These are phyloP conservation scores for Nemania abortiva DNA, from an alignment of 2,329 filamentous ascomycete species.

Conservation along the genomic window DNA sequence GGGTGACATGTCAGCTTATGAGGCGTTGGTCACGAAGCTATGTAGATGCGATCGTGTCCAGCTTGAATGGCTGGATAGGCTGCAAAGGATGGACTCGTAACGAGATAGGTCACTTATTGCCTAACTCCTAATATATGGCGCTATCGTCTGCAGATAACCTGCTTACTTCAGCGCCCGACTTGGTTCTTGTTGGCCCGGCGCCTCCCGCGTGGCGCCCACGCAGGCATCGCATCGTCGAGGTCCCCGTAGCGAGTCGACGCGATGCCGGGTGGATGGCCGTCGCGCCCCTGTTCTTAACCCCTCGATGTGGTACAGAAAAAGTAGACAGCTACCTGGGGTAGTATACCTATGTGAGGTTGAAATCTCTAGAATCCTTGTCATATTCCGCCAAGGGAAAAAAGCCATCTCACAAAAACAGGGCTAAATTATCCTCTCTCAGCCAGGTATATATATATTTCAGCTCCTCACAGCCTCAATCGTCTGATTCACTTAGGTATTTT, in stretches of 20 bases:
- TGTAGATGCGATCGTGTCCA: slow-evolving; percentile 10
- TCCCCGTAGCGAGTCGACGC: slow-evolving; percentile 8
- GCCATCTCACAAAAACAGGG: not conserved
- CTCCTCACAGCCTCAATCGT: slow-evolving; percentile 14
- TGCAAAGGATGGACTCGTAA: not conserved
- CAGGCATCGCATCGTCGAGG: slow-evolving; percentile 1
- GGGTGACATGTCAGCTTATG: slow-evolving; percentile 27
- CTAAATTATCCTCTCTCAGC: not conserved
- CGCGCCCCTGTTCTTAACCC: slow-evolving; percentile 1
- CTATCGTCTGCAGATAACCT: slow-evolving; percentile 16
- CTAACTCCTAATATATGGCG: slow-evolving; percentile 2
- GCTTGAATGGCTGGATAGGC: slow-evolving; percentile 4
- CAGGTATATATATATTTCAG: slow-evolving; percentile 1
- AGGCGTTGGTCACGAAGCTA: slow-evolving; percentile 18
- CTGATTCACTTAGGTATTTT: slow-evolving; percentile 24
- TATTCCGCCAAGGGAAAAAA: not conserved
- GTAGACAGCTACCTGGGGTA: not conserved
- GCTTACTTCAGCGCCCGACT: slow-evolving; percentile 19
- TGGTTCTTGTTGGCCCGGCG: slow-evolving; percentile 23
- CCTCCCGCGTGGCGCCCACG: slow-evolving; percentile 30
- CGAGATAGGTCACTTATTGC: not conserved
- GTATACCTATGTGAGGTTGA: not conserved
- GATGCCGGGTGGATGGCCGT: slow-evolving; percentile 7
- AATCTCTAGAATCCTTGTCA: not conserved
- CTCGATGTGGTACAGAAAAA: not conserved